These are phyloP conservation scores for Nakaseomyces nivariensis DNA, from an alignment of 1,139 yeast genomes.

Conservation along the genomic window DNA sequence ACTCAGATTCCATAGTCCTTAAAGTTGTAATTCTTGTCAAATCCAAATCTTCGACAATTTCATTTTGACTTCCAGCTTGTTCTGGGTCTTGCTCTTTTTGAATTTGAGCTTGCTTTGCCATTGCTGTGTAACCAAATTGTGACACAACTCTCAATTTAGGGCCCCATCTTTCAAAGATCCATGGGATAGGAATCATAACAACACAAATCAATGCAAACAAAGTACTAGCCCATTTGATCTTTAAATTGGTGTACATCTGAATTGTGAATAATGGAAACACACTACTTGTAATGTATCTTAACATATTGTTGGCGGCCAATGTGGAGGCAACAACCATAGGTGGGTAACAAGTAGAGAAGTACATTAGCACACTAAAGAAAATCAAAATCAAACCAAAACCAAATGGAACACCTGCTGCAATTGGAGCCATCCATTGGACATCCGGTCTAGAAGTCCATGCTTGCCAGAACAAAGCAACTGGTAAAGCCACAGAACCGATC, in stretches of 20 bases:
- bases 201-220: slow-evolving; percentile 61
- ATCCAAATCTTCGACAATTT: slow-evolving; percentile 7
- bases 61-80: neutral
- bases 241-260: slow-evolving; percentile 63
- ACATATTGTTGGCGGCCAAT: slow-evolving; percentile 66
- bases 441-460: slow-evolving; percentile 61
- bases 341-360: slow-evolving; percentile 66
- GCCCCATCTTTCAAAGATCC: slow-evolving; percentile 49
- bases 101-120: slow-evolving; percentile 22
- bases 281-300: slow-evolving; percentile 47
- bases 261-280: slow-evolving; percentile 69
- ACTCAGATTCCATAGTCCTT: slow-evolving; percentile 10
- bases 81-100: slow-evolving; percentile 10
- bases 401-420: slow-evolving; percentile 65
- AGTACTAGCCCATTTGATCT: slow-evolving; percentile 71
- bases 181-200: slow-evolving; percentile 65
- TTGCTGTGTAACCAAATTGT: slow-evolving; percentile 49
- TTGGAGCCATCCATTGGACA: slow-evolving; percentile 75
- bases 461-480: slow-evolving; percentile 67
- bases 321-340: slow-evolving; percentile 68
- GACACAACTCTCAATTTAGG: slow-evolving; percentile 42
- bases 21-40: slow-evolving; percentile 10
- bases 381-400: slow-evolving; percentile 66
- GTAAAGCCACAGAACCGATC: slow-evolving; percentile 54
- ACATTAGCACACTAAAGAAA: slow-evolving; percentile 63